Conservation (phyloP, 106 monocot genomes). For the Alisma plantagoaquatica region DNA sequence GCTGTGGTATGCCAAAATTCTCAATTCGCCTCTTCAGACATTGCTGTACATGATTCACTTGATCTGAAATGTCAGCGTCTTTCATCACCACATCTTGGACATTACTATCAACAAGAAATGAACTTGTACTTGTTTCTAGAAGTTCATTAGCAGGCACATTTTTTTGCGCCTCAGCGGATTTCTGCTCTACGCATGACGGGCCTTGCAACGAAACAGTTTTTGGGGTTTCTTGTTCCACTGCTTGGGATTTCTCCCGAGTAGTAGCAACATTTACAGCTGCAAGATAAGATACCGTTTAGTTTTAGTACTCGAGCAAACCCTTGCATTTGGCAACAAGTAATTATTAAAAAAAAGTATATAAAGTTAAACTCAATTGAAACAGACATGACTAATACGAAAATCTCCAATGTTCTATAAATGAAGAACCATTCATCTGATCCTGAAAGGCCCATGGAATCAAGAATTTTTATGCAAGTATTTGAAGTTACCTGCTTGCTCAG, state of each 20-base stretch:
- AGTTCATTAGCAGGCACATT: conserved; percentile 1
- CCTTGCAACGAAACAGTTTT: conserved; percentile 5
- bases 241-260: background rate
- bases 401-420: too few relatives aligned
- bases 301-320: background rate
- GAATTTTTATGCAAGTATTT: too few relatives aligned
- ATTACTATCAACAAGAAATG: background rate
- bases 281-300: background rate
- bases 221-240: conserved; percentile 4
- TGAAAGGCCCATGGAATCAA: too few relatives aligned
- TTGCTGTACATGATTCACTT: conserved; percentile 29
- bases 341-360: background rate
- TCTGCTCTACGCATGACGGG: background rate
- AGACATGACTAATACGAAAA: too few relatives aligned
- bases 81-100: conserved; percentile 5
- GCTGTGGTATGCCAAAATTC: conserved; percentile 59
- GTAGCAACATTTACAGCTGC: conserved; percentile 5
- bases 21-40: conserved; percentile 34
- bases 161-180: background rate
- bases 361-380: conserved; percentile 1
- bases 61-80: conserved; percentile 34
- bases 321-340: background rate
- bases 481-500: conserved; percentile 82
- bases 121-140: background rate
- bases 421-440: too few relatives aligned